Percentiles rank a stretch among this genome's conserved stretches.
Conservation (phyloP, 1,284 basidiomycete species). For the Dichomitus squalens region DNA sequence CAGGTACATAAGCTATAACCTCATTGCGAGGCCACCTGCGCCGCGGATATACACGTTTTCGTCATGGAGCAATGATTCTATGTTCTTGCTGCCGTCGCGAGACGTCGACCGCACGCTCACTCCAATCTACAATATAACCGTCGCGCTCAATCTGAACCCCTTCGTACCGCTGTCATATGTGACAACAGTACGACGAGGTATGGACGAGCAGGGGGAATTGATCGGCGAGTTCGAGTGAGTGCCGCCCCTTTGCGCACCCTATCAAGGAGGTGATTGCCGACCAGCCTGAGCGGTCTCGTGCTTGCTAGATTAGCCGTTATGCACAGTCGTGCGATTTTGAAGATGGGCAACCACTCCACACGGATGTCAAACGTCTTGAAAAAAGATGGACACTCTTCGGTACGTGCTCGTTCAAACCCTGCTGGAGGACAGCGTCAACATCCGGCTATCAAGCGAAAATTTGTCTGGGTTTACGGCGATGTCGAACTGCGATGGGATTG, state of each 20-base stretch:
- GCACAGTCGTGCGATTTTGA: slow-evolving; percentile 42
- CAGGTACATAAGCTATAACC: slow-evolving; percentile 20
- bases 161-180: slow-evolving; percentile 46
- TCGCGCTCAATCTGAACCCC: slow-evolving; percentile 45
- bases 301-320: slow-evolving; percentile 38
- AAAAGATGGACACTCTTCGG: slow-evolving; percentile 35
- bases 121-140: slow-evolving; percentile 44
- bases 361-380: slow-evolving; percentile 41
- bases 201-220: slow-evolving; percentile 33
- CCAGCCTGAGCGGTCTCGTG: not conserved
- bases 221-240: slow-evolving; percentile 50
- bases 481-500: slow-evolving; percentile 47
- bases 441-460: slow-evolving; percentile 38
- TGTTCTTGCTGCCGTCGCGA: slow-evolving; percentile 39
- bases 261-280: not conserved
- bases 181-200: slow-evolving; percentile 40
- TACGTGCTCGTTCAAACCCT: slow-evolving; percentile 17
- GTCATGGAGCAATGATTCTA: slow-evolving; percentile 36
- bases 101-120: slow-evolving; percentile 30
- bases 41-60: slow-evolving; percentile 44
- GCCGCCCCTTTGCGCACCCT: not conserved
- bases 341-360: slow-evolving; percentile 39
- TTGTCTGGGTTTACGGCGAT: slow-evolving; percentile 39
- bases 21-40: slow-evolving; percentile 31
- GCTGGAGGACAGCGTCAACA: not conserved